These are phyloP conservation scores for Penicillium subrubescens DNA, from an alignment of 495 filamentous ascomycete species.

Conservation along the genomic window DNA sequence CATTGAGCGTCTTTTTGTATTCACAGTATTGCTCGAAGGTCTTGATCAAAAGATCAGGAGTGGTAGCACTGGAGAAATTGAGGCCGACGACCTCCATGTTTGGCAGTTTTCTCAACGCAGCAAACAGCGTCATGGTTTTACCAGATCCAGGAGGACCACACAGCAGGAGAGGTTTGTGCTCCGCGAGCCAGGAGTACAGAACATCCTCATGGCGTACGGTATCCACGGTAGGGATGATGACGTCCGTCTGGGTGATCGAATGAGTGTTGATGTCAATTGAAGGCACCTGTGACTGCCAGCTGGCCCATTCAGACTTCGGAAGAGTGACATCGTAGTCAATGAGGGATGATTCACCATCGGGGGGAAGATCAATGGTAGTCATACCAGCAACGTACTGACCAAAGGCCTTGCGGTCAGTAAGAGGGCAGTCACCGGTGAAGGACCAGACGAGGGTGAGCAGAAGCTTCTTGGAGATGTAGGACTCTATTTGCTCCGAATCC, in stretches of 20 bases:
- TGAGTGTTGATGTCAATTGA: conserved; percentile 96
- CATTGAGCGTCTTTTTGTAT: conserved; percentile 96
- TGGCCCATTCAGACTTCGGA: conserved; percentile 82
- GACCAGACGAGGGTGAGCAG: conserved; percentile 92
- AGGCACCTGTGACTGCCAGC: conserved; percentile 94
- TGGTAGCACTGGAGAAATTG: conserved; percentile 98
- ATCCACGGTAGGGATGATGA: conserved; percentile 95
- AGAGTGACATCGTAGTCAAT: conserved; percentile 94
- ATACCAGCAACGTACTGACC: conserved; percentile 78
- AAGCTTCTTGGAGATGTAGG: conserved; percentile 88
- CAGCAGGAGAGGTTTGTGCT: conserved; percentile 94
- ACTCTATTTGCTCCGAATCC: conserved; percentile 83
- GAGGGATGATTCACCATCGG: conserved; percentile 74
- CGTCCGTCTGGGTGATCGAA: conserved; percentile 93
- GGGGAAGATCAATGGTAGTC: conserved; percentile 80
- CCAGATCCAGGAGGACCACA: conserved; percentile 98
- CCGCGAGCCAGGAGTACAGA: conserved; percentile 96
- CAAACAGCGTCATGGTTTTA: conserved; percentile 99
- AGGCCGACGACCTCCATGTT: conserved; percentile 99
- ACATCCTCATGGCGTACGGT: conserved; percentile 97
- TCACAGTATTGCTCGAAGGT: conserved; percentile 99
- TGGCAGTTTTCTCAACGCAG: conserved; percentile 89
- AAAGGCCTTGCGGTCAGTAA: conserved; percentile 83
- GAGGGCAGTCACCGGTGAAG: conserved; percentile 90
- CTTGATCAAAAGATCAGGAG: conserved; percentile 95